These are phyloP conservation scores for Aspergillus neoniger DNA, from an alignment of 2,329 filamentous ascomycete species.

Conservation along the genomic window DNA sequence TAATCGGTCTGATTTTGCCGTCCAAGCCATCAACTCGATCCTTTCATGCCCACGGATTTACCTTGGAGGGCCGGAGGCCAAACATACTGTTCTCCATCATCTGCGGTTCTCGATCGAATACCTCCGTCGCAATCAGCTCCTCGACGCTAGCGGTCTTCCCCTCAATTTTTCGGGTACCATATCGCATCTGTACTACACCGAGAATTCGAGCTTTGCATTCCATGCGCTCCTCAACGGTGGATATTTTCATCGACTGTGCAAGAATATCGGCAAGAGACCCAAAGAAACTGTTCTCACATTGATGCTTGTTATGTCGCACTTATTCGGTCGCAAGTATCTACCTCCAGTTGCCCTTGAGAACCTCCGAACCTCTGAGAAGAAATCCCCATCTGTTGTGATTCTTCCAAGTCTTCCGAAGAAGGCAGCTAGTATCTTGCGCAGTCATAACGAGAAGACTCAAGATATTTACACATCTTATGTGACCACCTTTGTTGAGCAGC, in stretches of 20 bases:
- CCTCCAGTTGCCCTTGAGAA: slow-evolving; percentile 46
- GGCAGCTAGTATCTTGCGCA: slow-evolving; percentile 58
- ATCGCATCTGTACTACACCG: slow-evolving; percentile 73
- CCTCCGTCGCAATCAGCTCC: slow-evolving; percentile 66
- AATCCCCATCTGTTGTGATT: slow-evolving; percentile 64
- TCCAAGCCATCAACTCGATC: slow-evolving; percentile 64
- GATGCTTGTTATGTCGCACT: slow-evolving; percentile 68
- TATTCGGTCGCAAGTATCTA: slow-evolving; percentile 62
- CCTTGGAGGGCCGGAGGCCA: slow-evolving; percentile 67
- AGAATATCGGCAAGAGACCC: slow-evolving; percentile 54
- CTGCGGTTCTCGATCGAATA: slow-evolving; percentile 81
- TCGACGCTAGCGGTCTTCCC: slow-evolving; percentile 62
- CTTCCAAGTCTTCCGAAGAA: slow-evolving; percentile 63
- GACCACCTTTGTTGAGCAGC: slow-evolving; percentile 66
- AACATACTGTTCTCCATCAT: slow-evolving; percentile 72
- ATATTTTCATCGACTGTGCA: slow-evolving; percentile 68
- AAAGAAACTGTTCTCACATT: slow-evolving; percentile 58
- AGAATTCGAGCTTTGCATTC: slow-evolving; percentile 75
- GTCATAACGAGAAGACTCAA: slow-evolving; percentile 67
- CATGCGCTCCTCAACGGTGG: slow-evolving; percentile 71
- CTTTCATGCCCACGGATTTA: slow-evolving; percentile 71
- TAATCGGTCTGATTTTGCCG: slow-evolving; percentile 62
- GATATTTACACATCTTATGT: slow-evolving; percentile 70
- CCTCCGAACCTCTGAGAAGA: slow-evolving; percentile 51
- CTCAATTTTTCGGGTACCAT: slow-evolving; percentile 72